These are phyloP conservation scores for Orbilia blumenaviensis DNA, from an alignment of 2,329 filamentous ascomycete species.

Conservation along the genomic window DNA sequence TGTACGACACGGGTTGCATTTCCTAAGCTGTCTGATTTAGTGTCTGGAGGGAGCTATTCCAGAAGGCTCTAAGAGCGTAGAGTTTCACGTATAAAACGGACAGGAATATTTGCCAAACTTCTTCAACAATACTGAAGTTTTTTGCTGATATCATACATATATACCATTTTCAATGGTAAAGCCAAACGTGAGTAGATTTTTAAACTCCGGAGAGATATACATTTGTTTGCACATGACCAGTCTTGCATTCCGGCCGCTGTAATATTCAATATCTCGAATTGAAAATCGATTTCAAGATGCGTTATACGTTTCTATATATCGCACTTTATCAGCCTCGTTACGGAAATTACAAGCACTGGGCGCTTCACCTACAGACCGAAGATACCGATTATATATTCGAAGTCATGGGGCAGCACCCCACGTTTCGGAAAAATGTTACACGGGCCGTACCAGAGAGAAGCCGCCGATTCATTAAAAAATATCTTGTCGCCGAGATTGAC, in stretches of 20 bases:
- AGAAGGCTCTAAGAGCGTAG: too few species aligned
- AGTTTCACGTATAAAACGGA: not conserved
- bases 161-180: not conserved
- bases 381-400: conserved; percentile 20
- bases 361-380: conserved; percentile 25
- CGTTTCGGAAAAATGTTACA: conserved; percentile 15
- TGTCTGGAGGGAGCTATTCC: too few species aligned
- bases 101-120: not conserved
- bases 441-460: conserved; percentile 9
- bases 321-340: conserved; percentile 25
- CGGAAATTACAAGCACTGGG: conserved; percentile 40
- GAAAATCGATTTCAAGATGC: conserved; percentile 22
- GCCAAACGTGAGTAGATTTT: not conserved
- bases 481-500: conserved; percentile 33
- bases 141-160: not conserved
- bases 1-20: not conserved
- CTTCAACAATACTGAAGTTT: not conserved
- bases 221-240: not conserved
- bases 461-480: conserved; percentile 26
- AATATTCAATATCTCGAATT: not conserved
- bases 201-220: not conserved
- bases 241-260: not conserved
- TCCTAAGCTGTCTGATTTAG: not conserved
- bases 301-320: conserved; percentile 21
- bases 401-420: conserved; percentile 25